A percentile compares a stretch with the other conserved stretches of the same genome.
phyloP scores from a whole-genome alignment of 208 protist species.

The Trypanosoma cruzi region DNA sequence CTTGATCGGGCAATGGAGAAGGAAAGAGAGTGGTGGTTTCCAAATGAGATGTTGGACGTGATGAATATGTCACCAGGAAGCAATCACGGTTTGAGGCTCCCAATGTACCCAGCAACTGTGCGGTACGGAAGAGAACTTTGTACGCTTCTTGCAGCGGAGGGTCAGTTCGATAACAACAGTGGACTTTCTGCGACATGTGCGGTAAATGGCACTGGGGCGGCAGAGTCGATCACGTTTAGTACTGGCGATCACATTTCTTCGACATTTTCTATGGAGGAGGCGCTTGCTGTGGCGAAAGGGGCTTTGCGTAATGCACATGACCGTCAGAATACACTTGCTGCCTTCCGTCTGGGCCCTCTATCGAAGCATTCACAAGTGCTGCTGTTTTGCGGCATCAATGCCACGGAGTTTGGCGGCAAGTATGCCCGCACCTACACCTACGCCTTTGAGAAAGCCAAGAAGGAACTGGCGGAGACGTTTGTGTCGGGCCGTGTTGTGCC shows the following conservation, averaged over 20 bases:
- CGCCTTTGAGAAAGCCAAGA: conserved; percentile 76
- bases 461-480: conserved; percentile 48
- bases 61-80: conserved; percentile 45
- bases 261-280: conserved; percentile 56
- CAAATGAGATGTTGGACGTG: conserved; percentile 78
- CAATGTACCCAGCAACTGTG: conserved; percentile 48
- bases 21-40: conserved; percentile 85
- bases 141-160: conserved; percentile 50
- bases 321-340: conserved; percentile 69
- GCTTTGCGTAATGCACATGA: conserved; percentile 68
- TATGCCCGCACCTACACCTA: conserved; percentile 87
- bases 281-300: conserved; percentile 46
- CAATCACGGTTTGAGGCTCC: conserved; percentile 26
- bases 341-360: conserved; percentile 54
- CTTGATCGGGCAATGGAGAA: conserved; percentile 55
- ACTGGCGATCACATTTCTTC: conserved; percentile 31
- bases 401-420: conserved; percentile 76
- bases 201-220: conserved; percentile 77
- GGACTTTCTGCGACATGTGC: conserved; percentile 48
- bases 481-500: conserved; percentile 38
- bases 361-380: conserved; percentile 72
- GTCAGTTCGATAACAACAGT: conserved; percentile 15
- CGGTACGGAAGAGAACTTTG: conserved; percentile 77
- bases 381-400: conserved; percentile 70
- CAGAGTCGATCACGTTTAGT: conserved; percentile 41